Evolutionary conservation across 2,329 filamentous ascomycete genomes (phyloP).

Genomic region (Clarireedia homoeocarpa): DNA sequence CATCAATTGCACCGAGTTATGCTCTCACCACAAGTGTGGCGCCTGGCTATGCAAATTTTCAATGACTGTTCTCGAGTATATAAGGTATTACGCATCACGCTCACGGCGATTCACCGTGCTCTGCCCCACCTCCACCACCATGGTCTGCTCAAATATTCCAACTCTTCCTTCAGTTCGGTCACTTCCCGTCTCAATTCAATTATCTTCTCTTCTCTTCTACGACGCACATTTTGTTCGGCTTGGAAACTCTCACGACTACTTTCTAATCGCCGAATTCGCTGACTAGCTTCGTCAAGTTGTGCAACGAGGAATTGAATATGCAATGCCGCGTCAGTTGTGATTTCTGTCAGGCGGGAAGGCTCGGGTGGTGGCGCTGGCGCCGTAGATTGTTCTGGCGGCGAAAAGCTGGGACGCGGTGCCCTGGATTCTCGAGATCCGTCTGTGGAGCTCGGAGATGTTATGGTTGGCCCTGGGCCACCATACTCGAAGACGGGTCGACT

Average conservation of each 20-base stretch:
- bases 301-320: slow-evolving; percentile 4
- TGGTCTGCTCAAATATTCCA: background rate
- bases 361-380: too few species aligned
- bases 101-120: too few species aligned
- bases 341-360: background rate
- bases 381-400: too few species aligned
- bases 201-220: background rate
- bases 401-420: background rate
- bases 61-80: too few species aligned
- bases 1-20: too few species aligned
- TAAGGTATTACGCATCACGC: too few species aligned
- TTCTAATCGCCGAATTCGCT: background rate
- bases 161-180: background rate
- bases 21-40: too few species aligned
- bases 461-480: too few species aligned
- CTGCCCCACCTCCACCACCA: too few species aligned
- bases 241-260: background rate
- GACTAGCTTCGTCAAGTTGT: background rate
- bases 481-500: too few species aligned
- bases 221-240: background rate
- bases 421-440: background rate
- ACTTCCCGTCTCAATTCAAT: background rate
- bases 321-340: background rate
- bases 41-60: too few species aligned
- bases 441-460: background rate